Percentiles rank a stretch among this genome's conserved stretches.
These are phyloP conservation scores for Yarrowia sp. DNA, from an alignment of 805 yeast species.

Conservation along the genomic window DNA sequence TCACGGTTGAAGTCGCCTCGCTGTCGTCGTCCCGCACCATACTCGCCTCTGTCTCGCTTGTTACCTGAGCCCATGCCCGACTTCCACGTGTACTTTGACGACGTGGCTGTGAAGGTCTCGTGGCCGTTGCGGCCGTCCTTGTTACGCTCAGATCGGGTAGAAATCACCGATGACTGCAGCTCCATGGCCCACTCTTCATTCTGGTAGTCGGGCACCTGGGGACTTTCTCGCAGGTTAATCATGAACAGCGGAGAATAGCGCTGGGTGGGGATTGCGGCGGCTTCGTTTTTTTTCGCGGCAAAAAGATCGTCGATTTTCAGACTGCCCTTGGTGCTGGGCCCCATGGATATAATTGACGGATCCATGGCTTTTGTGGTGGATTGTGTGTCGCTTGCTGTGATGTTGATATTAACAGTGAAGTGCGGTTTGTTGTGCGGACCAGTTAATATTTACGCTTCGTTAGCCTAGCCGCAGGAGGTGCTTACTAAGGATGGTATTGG, in stretches of 20 bases:
- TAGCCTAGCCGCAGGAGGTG: conserved; percentile 21
- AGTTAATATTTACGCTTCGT: conserved; percentile 13
- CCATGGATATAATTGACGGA: conserved; percentile 20
- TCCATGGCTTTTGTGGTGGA: conserved; percentile 15
- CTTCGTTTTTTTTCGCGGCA: conserved; percentile 17
- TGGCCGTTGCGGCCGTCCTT: conserved; percentile 1
- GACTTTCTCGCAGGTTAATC: conserved; percentile 13
- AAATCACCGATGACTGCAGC: conserved; percentile 13
- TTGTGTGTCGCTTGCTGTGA: background rate
- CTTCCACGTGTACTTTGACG: conserved; percentile 25
- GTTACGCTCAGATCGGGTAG: background rate
- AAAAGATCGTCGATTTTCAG: conserved; percentile 23
- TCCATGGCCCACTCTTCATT: conserved; percentile 23
- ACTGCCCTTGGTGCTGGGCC: conserved; percentile 12
- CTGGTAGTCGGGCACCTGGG: conserved; percentile 20
- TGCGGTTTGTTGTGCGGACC: conserved; percentile 6
- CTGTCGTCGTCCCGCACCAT: conserved; percentile 3
- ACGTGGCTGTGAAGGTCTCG: conserved; percentile 1
- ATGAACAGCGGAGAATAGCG: conserved; percentile 22
- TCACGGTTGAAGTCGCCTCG: conserved; percentile 19
- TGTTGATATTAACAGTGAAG: conserved; percentile 1
- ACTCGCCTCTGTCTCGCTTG: conserved; percentile 14
- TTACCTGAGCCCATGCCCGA: background rate
- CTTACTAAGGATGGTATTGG: background rate
- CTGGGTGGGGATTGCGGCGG: background rate